Conservation (phyloP, 768 basidiomycete genomes). For the Hygrophoropsis aurantiaca region DNA sequence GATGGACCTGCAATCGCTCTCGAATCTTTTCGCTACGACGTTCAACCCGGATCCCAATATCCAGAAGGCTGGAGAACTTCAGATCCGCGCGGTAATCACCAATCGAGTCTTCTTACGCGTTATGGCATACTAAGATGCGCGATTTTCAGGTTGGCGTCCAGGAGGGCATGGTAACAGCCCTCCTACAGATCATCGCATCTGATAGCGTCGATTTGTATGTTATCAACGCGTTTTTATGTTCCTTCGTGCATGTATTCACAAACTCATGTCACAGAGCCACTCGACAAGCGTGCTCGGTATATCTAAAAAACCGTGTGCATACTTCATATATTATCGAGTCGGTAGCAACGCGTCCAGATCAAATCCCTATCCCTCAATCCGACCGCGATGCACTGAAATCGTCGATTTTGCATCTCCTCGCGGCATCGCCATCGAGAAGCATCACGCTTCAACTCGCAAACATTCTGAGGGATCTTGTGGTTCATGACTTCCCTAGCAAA, state of each 20-base stretch:
- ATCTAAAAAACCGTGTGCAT: conserved; percentile 87
- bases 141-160: conserved; percentile 63
- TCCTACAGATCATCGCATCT: conserved; percentile 82
- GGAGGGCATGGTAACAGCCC: conserved; percentile 80
- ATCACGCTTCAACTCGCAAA: conserved; percentile 78
- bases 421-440: conserved; percentile 59
- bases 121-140: not conserved
- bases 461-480: conserved; percentile 70
- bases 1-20: conserved; percentile 78
- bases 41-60: conserved; percentile 84
- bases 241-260: not conserved
- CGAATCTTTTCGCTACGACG: conserved; percentile 77
- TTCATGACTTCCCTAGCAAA: conserved; percentile 73
- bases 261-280: conserved; percentile 52
- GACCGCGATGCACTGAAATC: conserved; percentile 76
- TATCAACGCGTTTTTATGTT: conserved; percentile 34
- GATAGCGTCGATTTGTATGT: conserved; percentile 78
- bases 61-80: conserved; percentile 81
- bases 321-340: conserved; percentile 58
- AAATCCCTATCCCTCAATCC: conserved; percentile 56
- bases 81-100: conserved; percentile 73
- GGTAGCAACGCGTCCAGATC: conserved; percentile 51
- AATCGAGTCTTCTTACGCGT: not conserved
- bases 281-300: conserved; percentile 83
- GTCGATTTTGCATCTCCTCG: conserved; percentile 67